Base-by-base conservation (phyloP, 257 asterid genomes). In the Solanum bulbocastanum region DNA sequence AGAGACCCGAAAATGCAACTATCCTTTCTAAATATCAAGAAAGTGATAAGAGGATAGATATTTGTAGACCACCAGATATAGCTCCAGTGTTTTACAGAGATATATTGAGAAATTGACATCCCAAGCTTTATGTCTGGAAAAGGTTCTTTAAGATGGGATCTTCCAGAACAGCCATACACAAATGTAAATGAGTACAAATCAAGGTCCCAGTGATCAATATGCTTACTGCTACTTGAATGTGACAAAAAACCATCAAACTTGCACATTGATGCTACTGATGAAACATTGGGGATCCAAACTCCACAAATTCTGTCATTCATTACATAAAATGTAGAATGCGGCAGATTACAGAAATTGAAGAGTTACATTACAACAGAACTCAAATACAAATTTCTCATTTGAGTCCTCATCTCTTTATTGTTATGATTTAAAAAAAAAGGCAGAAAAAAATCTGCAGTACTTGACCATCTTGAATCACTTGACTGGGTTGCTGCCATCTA, bases 401-500 rank as follows among this genome's bases (percentile, higher is more conserved):
- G 16, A 79, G 30, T 82, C 68, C 42, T 30, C 42, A 82, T 6
- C 12, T 32, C 27, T 81, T 82, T 81, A 81, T 49, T 82, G 69
- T 27, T 49, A 82, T 27, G 44, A 82, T 30, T 81, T 4, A 8
- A 52, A 52, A 81, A 27, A 44, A 49, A 18, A 49, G 40, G 42
- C 85, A 30, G 69, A 1, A 82, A 1, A 82, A 20, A 82, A 82
- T 46, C 18, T 52, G 44, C 30, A 32, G 62, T 82, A 1, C 42
- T 82, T 49, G 69, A 10, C 20, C 85, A 49, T 46, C 85, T 81
- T 82, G 85, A 30, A 49, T 82, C 85, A 82, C 20, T 49, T 46
- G 68, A 18, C 69, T 81, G 91, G 90, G 83, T 91, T 92, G 87
- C 91, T 89, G 83, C 99, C 99, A 95, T 97, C 99, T 74, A 94